A percentile compares a stretch with the other conserved stretches of the same genome.
Evolutionary conservation across 83 land plant species (phyloP).

Genomic region (Isoetes engelmannii): DNA sequence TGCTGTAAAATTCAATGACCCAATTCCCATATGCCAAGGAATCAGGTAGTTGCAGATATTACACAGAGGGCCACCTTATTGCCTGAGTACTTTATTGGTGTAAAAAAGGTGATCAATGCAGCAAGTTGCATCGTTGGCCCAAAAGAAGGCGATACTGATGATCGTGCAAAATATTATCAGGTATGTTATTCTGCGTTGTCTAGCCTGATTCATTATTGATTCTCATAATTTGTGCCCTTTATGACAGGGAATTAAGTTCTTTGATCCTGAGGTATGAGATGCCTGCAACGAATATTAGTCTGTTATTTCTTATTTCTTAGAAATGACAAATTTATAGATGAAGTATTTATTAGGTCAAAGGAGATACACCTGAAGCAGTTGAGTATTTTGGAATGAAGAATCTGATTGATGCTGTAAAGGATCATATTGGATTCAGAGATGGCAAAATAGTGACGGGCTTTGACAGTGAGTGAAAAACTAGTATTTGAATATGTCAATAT

Average conservation of each 20-base stretch:
- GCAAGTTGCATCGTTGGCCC: conserved; percentile 94
- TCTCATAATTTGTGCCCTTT: conserved; percentile 10
- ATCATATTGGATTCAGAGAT: conserved; percentile 46
- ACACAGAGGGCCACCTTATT: conserved; percentile 61
- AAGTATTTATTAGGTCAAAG: conserved; percentile 55
- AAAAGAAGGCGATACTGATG: conserved; percentile 98
- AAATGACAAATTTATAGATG: neutral
- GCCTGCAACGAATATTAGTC: neutral
- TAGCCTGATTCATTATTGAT: neutral
- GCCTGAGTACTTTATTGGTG: conserved; percentile 82
- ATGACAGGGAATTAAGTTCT: conserved; percentile 85
- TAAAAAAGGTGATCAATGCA: conserved; percentile 75
- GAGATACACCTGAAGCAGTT: conserved; percentile 90
- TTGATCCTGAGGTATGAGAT: conserved; percentile 82
- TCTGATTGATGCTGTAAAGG: conserved; percentile 67
- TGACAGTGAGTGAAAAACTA: conserved; percentile 43
- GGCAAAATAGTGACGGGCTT: conserved; percentile 68
- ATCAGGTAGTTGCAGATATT: conserved; percentile 79
- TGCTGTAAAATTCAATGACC: neutral
- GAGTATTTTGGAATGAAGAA: conserved; percentile 82
- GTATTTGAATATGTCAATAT: neutral
- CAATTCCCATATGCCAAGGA: neutral
- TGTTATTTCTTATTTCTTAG: neutral
- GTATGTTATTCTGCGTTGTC: conserved; percentile 26
- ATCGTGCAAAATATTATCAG: conserved; percentile 84